phyloP scores from a whole-genome alignment of 2,329 filamentous ascomycete genomes.

The Neurospora crassa region DNA sequence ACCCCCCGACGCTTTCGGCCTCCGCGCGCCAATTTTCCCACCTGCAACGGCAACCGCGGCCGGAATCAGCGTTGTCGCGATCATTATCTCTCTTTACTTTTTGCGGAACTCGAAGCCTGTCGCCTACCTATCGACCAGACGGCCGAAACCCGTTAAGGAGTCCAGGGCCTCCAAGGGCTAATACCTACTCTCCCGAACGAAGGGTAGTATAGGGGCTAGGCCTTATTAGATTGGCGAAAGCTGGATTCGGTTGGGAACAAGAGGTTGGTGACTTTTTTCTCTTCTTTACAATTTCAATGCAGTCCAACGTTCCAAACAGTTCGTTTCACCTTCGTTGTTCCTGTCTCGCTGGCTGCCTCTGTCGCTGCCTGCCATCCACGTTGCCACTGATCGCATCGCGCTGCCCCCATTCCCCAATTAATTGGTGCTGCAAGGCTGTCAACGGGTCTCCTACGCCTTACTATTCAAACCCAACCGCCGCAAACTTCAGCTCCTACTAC shows the following conservation, averaged over 20 bases:
- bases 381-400: not conserved
- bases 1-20: slow-evolving; percentile 7
- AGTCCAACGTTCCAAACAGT: not conserved
- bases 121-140: not conserved
- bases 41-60: slow-evolving; percentile 8
- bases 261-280: not conserved
- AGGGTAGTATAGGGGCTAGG: not conserved
- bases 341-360: not conserved
- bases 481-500: not conserved
- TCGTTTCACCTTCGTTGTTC: not conserved
- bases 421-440: not conserved
- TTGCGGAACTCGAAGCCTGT: not conserved
- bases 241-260: not conserved
- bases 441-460: not conserved
- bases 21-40: slow-evolving; percentile 17
- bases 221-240: not conserved
- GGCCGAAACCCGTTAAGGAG: not conserved
- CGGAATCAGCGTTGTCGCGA: slow-evolving; percentile 4
- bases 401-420: not conserved
- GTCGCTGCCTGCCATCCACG: not conserved
- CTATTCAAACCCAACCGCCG: not conserved
- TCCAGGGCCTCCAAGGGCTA: not conserved
- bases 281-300: not conserved
- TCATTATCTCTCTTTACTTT: not conserved
- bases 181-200: not conserved